Evolutionary conservation across 208 protist species (phyloP), one percentile per base, ranked within the genome.

Genomic region (Wallacemonas sp.): DNA sequence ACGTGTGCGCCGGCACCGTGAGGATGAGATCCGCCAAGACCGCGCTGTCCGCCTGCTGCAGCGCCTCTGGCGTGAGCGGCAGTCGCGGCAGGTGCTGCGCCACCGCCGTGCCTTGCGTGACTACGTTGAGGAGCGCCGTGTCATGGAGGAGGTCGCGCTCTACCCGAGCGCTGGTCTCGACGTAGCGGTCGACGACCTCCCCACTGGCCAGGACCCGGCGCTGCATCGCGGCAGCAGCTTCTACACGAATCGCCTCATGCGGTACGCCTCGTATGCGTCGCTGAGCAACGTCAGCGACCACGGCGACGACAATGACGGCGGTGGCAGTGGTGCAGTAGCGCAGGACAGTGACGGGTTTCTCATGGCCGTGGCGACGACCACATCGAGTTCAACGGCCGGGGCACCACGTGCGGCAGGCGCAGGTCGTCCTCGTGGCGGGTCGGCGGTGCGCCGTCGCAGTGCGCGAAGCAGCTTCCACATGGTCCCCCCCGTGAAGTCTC

Each of bases 1-100:
- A 2, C 38, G 38, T 11, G 41, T 65, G 26, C 60, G 36, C 38
- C n/a, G 60, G 12, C 0, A 52, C 14, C 60, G 60, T 23, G 60
- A 65, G 29, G 43, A 30, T 5, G 0, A 34, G 26, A 39, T 54
- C n/a, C 44, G 41, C 0, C 55, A 48, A 43, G 70, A 74, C 48
- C 52, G 47, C 21, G 78, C 82, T 1, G 70, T 62, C 5, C 43
- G 75, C 34, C n/a, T 33, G 38, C 58, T 88, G 29, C 82, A 88
- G 65, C 71, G 72, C 26, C 38, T 56, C 38, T 43, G 74, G 54
- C 71, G 75, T 4, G 64, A 44, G 62, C 26, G 61, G 30, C 70
- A 55, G 65, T 74, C 78, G 16, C 63, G 64, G 4, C 14, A 47
- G 16, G 17, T 3, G 11, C 26, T 65, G 34, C 21, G 17, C 21